phyloP scores from a whole-genome alignment of 441 rosid genomes.

The Brassica balearica region DNA sequence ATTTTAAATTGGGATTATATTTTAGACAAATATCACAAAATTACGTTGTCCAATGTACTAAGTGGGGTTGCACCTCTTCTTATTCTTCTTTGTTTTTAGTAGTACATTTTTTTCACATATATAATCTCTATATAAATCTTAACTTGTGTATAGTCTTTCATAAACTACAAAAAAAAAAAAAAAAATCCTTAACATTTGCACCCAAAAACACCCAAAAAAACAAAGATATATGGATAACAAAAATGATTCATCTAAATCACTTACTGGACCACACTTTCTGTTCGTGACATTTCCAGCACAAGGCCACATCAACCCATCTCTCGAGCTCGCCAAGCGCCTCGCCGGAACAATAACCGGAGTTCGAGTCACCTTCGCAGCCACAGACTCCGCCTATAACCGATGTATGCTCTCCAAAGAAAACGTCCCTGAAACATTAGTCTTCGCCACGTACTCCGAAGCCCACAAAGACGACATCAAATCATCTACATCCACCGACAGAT shows the following conservation, averaged over 20 bases:
- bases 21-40: no score
- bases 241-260: neutral
- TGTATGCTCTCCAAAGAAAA: conserved; percentile 42
- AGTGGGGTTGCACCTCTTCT: no score
- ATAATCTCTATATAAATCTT: neutral
- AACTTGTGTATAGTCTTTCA: neutral
- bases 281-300: conserved; percentile 76
- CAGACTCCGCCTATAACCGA: conserved; percentile 50
- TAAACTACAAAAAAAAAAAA: neutral
- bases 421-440: conserved; percentile 40
- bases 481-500: neutral
- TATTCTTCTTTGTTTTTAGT: no score
- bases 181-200: neutral
- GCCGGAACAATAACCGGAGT: conserved; percentile 44
- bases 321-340: conserved; percentile 64
- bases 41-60: no score
- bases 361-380: conserved; percentile 55
- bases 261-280: conserved; percentile 53
- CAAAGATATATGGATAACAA: conserved; percentile 22
- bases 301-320: conserved; percentile 72
- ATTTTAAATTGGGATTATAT: no score
- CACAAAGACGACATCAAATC: conserved; percentile 52
- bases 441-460: conserved; percentile 63
- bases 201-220: neutral
- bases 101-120: neutral